phyloP scores from a whole-genome alignment of 495 filamentous ascomycete genomes.

The Xylona heveae region DNA sequence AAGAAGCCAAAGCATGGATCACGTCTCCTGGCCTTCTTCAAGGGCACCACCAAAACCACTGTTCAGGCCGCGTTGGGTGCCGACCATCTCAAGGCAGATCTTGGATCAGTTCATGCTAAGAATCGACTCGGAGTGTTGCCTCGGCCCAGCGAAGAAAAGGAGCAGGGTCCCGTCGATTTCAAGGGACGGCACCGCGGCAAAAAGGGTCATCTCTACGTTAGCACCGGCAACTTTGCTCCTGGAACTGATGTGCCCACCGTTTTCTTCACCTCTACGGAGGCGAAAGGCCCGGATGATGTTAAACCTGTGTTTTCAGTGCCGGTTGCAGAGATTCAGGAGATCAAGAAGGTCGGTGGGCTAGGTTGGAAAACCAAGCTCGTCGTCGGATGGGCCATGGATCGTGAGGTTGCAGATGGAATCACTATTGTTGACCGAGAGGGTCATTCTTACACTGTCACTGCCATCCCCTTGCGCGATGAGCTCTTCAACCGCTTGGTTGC shows the following conservation, averaged over 20 bases:
- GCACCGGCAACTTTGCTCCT: no score
- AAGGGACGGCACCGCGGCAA: constrained; percentile 47
- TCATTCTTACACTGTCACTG: constrained; percentile 39
- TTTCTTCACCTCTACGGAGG: constrained; percentile 31
- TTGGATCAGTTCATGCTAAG: constrained; percentile 43
- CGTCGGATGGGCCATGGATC: constrained; percentile 58
- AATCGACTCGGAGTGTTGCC: constrained; percentile 52
- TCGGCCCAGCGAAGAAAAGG: constrained; percentile 16
- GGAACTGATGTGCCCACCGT: constrained; percentile 34
- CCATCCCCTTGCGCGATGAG: constrained; percentile 54
- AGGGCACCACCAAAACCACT: constrained; percentile 40
- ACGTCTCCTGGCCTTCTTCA: constrained; percentile 44
- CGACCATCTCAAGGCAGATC: constrained; percentile 43
- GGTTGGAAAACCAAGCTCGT: constrained; percentile 81
- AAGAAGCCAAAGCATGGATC: constrained; percentile 23
- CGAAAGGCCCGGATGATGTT: constrained; percentile 27
- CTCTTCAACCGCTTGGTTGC: constrained; percentile 70
- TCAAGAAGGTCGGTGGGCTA: constrained; percentile 67
- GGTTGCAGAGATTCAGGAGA: constrained; percentile 36
- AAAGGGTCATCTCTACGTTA: constrained; percentile 51
- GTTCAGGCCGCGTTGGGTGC: constrained; percentile 49
- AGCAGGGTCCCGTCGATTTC: constrained; percentile 53
- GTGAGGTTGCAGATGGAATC: constrained; percentile 61
- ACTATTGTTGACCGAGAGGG: constrained; percentile 37
- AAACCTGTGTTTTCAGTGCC: constrained; percentile 30